A percentile compares a stretch with the other conserved stretches of the same genome.
Evolutionary conservation across 805 yeast genomes (phyloP).

Genomic region (Cyberlindnera mycetangii): DNA sequence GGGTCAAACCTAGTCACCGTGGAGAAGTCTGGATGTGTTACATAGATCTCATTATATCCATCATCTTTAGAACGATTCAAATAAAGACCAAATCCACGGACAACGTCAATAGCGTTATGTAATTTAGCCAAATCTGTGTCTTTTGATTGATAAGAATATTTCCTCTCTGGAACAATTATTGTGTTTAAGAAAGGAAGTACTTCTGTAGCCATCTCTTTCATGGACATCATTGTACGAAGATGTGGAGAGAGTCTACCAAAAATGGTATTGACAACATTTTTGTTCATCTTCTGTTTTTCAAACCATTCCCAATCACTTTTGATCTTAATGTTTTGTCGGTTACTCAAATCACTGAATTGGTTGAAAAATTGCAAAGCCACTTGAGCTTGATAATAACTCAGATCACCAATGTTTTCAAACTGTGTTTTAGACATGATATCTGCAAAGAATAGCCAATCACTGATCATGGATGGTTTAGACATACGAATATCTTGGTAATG

Average conservation of each 20-base stretch:
- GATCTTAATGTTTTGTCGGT: conserved; percentile 31
- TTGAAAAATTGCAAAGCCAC: conserved; percentile 62
- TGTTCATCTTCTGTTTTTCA: conserved; percentile 20
- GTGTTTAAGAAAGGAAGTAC: conserved; percentile 35
- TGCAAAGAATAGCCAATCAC: conserved; percentile 76
- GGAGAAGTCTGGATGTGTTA: conserved; percentile 25
- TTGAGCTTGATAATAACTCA: conserved; percentile 52
- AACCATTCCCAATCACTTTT: conserved; percentile 30
- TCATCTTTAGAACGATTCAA: conserved; percentile 36
- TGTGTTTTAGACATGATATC: conserved; percentile 51
- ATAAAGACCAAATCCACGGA: conserved; percentile 38
- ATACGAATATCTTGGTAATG: conserved; percentile 65
- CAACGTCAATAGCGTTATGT: conserved; percentile 36
- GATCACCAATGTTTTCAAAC: conserved; percentile 42
- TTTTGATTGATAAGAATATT: conserved; percentile 21
- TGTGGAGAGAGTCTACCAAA: conserved; percentile 13
- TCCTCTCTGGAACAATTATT: conserved; percentile 30
- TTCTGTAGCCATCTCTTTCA: conserved; percentile 26
- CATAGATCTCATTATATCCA: conserved; percentile 26
- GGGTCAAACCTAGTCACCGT: conserved; percentile 23
- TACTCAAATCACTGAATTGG: conserved; percentile 59
- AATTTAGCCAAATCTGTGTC: conserved; percentile 25
- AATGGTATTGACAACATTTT: conserved; percentile 12
- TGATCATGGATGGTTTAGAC: conserved; percentile 52
- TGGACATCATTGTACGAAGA: conserved; percentile 15